Evolutionary conservation across 148 eudicot genomes (phyloP), one percentile per base, ranked within the genome.

Genomic region (Heliamphora exappendiculata): DNA sequence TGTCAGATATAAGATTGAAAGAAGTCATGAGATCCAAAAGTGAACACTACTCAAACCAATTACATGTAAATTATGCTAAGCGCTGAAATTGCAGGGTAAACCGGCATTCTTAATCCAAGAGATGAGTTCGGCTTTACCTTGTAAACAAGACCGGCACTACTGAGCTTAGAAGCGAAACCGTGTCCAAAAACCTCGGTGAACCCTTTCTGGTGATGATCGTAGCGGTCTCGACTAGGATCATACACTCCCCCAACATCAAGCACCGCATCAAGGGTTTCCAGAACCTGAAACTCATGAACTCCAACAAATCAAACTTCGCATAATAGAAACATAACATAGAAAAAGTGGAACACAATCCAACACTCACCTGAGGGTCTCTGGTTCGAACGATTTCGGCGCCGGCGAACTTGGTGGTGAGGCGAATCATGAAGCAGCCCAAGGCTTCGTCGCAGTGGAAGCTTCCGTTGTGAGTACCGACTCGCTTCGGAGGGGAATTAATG

Each of bases 401-500:
- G 75, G 81, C 73, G 84, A 85, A 94, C 74, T 87, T 88, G 37
- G 70, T 42, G 53, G 97, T 90, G 78, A 85, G 92, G 45, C 93
- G 91, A 82, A 94, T 90, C 91, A 94, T 91, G 84, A 90, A 94
- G 83, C 96, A 94, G 12, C 91, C 98, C 1, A 94, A 88, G 34
- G 98, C 97, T 76, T 94, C 98, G 72, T 94, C 98, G 73, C 96
- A 90, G 79, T 94, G 98, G 80, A 94, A 94, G 87, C 91, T 92
- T 2, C 97, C 98, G n/a, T 90, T 88, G 87, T 94, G 98, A 44
- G 97, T 90, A 36, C 93, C 97, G 26, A 92, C 84, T 13, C 88
- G 87, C 86, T 85, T 85, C 0, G 53, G 60, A 5, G 83, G 77
- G 57, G 81, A 31, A 81, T 60, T 55, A 31, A 71, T 24, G 19